These are phyloP conservation scores for Meredithiella fracta DNA, from an alignment of 2,329 filamentous ascomycete genomes.

Conservation along the genomic window DNA sequence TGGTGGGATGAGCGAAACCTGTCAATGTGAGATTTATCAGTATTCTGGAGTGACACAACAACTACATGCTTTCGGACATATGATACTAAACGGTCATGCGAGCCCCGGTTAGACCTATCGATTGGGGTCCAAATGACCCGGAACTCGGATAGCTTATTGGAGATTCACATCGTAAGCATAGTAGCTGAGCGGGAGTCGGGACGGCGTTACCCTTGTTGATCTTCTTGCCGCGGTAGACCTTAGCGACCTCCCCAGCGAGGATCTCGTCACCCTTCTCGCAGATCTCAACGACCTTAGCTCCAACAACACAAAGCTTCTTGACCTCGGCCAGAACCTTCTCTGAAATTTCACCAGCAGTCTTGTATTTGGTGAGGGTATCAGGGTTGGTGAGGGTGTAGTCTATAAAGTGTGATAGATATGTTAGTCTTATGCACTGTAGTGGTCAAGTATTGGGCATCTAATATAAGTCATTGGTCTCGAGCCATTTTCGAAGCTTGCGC, in stretches of 20 bases:
- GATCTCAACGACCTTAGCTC: conserved; percentile 81
- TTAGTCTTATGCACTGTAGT: too few species aligned
- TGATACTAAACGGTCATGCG: not conserved
- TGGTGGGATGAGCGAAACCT: conserved; percentile 88
- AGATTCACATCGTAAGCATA: not conserved
- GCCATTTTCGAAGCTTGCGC: too few species aligned
- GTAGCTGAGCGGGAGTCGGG: not conserved
- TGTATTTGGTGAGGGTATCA: conserved; percentile 97
- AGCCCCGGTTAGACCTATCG: not conserved
- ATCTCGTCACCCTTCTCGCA: conserved; percentile 94
- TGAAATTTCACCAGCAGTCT: conserved; percentile 86
- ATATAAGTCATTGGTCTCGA: too few species aligned
- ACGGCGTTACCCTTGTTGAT: conserved; percentile 59
- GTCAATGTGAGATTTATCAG: conserved; percentile 7
- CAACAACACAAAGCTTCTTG: conserved; percentile 54
- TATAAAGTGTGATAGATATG: conserved; percentile 23
- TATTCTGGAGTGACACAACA: not conserved
- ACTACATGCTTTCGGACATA: not conserved
- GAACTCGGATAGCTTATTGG: not conserved
- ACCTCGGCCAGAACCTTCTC: conserved; percentile 90
- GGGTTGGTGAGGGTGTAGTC: conserved; percentile 84
- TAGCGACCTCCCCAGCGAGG: conserved; percentile 78
- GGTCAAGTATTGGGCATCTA: too few species aligned
- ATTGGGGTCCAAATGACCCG: not conserved
- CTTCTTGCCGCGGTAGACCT: conserved; percentile 99